These are phyloP conservation scores for Melampsora larici-populina DNA, from an alignment of 1,284 basidiomycete genomes.

Conservation along the genomic window DNA sequence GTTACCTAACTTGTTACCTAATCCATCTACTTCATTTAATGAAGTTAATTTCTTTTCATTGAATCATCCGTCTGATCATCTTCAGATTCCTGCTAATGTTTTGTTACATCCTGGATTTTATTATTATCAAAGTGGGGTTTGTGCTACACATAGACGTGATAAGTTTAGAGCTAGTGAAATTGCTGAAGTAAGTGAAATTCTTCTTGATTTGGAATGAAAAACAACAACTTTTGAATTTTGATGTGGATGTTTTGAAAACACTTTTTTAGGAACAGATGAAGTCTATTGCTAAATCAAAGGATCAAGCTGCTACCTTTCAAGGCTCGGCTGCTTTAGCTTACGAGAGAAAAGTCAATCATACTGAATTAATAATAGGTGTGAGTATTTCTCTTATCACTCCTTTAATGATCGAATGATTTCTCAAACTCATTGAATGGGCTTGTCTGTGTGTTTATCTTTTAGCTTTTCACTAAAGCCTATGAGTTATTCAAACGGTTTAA, in stretches of 20 bases:
- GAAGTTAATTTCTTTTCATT: constrained; percentile 49
- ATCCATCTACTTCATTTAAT: constrained; percentile 54
- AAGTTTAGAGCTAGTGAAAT: constrained; percentile 65
- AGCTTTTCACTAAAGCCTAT: constrained; percentile 87
- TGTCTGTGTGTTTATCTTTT: constrained; percentile 5
- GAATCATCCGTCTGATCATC: constrained; percentile 44
- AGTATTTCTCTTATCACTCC: constrained; percentile 43
- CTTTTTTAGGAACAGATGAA: constrained; percentile 20
- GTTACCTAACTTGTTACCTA: constrained; percentile 64
- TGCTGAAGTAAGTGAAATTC: constrained; percentile 59
- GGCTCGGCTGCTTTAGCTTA: constrained; percentile 63
- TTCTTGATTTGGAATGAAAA: constrained; percentile 20
- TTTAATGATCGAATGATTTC: neutral
- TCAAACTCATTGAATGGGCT: neutral
- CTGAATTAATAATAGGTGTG: constrained; percentile 74
- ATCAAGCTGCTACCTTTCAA: constrained; percentile 49
- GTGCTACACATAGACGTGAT: constrained; percentile 69
- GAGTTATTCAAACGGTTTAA: constrained; percentile 75
- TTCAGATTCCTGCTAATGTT: constrained; percentile 54
- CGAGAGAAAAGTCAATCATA: constrained; percentile 83
- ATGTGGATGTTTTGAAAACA: neutral
- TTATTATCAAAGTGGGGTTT: constrained; percentile 79
- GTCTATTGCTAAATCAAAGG: constrained; percentile 47
- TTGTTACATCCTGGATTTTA: constrained; percentile 86
- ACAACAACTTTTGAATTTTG: constrained; percentile 13